Conservation (phyloP, 2,329 filamentous ascomycete species). For the Aspergillus bombycis region DNA sequence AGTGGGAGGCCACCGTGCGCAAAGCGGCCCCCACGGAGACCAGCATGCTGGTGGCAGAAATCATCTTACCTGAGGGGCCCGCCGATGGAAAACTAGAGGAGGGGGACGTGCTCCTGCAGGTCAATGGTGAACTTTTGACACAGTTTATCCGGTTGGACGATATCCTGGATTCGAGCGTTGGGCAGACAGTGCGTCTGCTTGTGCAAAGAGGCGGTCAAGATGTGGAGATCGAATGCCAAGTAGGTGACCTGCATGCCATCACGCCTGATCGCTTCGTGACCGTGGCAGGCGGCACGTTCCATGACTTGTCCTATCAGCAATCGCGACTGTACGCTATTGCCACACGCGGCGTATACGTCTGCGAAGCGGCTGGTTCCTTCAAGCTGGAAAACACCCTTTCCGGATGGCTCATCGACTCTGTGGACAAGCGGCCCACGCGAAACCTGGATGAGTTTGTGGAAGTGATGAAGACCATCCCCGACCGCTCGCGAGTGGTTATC, state of each 20-base stretch:
- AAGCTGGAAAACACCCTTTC: conserved; percentile 87
- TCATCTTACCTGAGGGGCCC: conserved; percentile 87
- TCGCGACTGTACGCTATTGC: conserved; percentile 93
- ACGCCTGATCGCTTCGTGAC: conserved; percentile 95
- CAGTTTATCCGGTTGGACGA: conserved; percentile 91
- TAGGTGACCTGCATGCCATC: conserved; percentile 90
- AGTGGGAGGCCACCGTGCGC: conserved; percentile 85
- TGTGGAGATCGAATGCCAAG: conserved; percentile 78
- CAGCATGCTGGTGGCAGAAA: conserved; percentile 95
- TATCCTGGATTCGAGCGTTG: conserved; percentile 86
- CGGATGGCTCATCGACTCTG: conserved; percentile 89
- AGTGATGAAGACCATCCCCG: conserved; percentile 84
- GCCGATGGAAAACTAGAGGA: conserved; percentile 87
- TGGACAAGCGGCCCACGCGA: conserved; percentile 89
- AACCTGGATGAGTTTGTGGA: conserved; percentile 87
- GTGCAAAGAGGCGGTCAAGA: conserved; percentile 89
- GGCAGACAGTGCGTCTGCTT: conserved; percentile 73
- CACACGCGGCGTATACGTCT: conserved; percentile 90
- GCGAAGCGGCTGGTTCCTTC: conserved; percentile 93
- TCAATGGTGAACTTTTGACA: conserved; percentile 90
- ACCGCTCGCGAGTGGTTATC: conserved; percentile 81
- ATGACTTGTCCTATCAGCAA: conserved; percentile 95
- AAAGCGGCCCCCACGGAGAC: conserved; percentile 88
- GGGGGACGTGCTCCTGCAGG: conserved; percentile 88
- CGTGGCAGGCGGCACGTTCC: conserved; percentile 91